Evolutionary conservation across 805 yeast genomes (phyloP).

Genomic region (Lipomyces spencermartinsiae): DNA sequence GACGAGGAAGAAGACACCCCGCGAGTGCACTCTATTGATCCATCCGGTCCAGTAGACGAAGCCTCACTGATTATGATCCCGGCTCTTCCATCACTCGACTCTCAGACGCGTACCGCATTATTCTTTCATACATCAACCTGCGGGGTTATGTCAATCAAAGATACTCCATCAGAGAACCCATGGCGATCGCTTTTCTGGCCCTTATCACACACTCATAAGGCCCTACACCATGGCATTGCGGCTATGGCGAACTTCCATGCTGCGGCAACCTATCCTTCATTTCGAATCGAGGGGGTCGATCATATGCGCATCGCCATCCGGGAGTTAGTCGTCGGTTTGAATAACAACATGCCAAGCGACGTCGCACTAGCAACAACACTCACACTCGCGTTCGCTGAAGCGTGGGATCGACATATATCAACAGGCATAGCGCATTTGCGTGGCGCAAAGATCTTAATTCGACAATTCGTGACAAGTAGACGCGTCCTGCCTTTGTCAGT

Average conservation of each 20-base stretch:
- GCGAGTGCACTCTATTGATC: slow-evolving; percentile 16
- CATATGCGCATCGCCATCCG: slow-evolving; percentile 67
- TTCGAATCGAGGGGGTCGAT: slow-evolving; percentile 57
- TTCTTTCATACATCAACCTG: slow-evolving; percentile 57
- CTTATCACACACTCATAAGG: slow-evolving; percentile 59
- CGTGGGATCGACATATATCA: slow-evolving; percentile 71
- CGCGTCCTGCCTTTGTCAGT: slow-evolving; percentile 18
- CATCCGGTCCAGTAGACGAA: slow-evolving; percentile 26
- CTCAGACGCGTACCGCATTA: slow-evolving; percentile 40
- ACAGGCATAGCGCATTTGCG: slow-evolving; percentile 72
- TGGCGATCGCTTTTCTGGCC: slow-evolving; percentile 68
- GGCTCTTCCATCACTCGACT: slow-evolving; percentile 31
- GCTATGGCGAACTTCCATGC: slow-evolving; percentile 72
- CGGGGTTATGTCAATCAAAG: slow-evolving; percentile 65
- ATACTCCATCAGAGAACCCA: slow-evolving; percentile 72
- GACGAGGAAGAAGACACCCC: not conserved
- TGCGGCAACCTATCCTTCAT: slow-evolving; percentile 49
- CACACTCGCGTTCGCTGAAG: slow-evolving; percentile 67
- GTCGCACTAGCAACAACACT: slow-evolving; percentile 71
- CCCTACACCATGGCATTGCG: slow-evolving; percentile 65
- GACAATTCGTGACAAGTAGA: slow-evolving; percentile 33
- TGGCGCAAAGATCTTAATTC: slow-evolving; percentile 68
- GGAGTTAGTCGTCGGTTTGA: slow-evolving; percentile 64
- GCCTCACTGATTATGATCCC: slow-evolving; percentile 24
- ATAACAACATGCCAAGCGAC: slow-evolving; percentile 57